A percentile compares a stretch with the other conserved stretches of the same genome.
These are phyloP conservation scores for Sophora flavescens DNA, from an alignment of 306 rosid genomes.

Conservation along the genomic window DNA sequence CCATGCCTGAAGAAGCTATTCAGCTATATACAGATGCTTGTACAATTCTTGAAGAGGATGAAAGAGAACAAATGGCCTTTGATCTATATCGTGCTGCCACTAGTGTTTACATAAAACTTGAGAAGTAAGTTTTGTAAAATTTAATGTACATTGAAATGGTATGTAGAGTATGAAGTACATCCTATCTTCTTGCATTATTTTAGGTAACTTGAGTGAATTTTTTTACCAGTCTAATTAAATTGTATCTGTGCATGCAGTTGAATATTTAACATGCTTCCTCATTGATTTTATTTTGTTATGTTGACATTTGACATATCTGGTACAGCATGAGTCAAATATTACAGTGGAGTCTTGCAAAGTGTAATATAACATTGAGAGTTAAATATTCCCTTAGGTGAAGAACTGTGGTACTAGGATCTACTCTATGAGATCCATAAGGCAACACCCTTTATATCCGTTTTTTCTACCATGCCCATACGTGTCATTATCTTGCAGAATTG, in stretches of 20 bases:
- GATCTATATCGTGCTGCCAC: slow-evolving; percentile 89
- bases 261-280: not conserved
- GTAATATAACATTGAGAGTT: slow-evolving; percentile 3
- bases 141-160: slow-evolving; percentile 22
- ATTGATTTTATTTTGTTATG: slow-evolving; percentile 3
- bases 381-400: slow-evolving; percentile 5
- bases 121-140: slow-evolving; percentile 72
- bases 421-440: not conserved
- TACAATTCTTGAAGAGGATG: slow-evolving; percentile 90
- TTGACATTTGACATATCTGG: slow-evolving; percentile 22
- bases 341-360: slow-evolving; percentile 27
- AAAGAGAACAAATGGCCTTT: slow-evolving; percentile 94
- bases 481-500: not conserved
- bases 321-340: not conserved
- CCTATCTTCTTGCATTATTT: slow-evolving; percentile 14
- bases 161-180: slow-evolving; percentile 29
- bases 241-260: slow-evolving; percentile 2
- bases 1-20: slow-evolving; percentile 83
- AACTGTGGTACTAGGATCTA: not conserved
- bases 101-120: slow-evolving; percentile 73
- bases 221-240: not conserved
- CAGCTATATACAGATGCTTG: slow-evolving; percentile 87
- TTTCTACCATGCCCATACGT: not conserved
- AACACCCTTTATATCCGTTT: not conserved
- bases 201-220: not conserved